Evolutionary conservation across 2,329 filamentous ascomycete species (phyloP).

Genomic region (Penicillium sp.): DNA sequence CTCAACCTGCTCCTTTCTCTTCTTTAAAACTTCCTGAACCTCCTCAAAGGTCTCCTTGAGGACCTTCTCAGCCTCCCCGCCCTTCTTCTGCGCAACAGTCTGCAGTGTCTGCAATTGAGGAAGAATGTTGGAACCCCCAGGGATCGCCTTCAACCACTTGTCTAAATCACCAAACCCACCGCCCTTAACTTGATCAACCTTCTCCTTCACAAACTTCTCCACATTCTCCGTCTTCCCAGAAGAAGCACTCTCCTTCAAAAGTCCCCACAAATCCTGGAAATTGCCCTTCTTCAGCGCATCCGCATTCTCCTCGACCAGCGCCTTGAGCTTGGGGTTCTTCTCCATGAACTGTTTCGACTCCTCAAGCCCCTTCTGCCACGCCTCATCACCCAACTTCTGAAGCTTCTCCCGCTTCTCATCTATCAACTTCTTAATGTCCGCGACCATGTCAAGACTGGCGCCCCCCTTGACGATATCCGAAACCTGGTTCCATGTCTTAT

Average conservation of each 20-base stretch:
- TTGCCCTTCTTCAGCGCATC: conserved; percentile 69
- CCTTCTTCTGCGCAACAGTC: conserved; percentile 67
- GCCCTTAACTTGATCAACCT: conserved; percentile 61
- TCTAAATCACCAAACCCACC: conserved; percentile 54
- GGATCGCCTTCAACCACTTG: conserved; percentile 66
- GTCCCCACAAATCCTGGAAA: conserved; percentile 62
- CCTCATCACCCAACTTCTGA: conserved; percentile 68
- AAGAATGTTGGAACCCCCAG: conserved; percentile 64
- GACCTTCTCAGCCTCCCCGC: conserved; percentile 67
- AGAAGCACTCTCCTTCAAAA: conserved; percentile 62
- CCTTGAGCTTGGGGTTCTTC: conserved; percentile 74
- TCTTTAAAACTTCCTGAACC: conserved; percentile 21
- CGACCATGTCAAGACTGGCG: conserved; percentile 54
- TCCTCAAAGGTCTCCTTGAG: conserved; percentile 64
- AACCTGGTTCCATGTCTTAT: conserved; percentile 69
- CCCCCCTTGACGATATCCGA: conserved; percentile 65
- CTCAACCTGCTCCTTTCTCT: conserved; percentile 24
- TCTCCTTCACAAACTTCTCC: conserved; percentile 62
- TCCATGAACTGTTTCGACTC: conserved; percentile 71
- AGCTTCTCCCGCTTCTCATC: conserved; percentile 70
- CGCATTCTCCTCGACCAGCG: conserved; percentile 70
- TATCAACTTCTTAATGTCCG: conserved; percentile 61
- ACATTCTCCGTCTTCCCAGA: conserved; percentile 62
- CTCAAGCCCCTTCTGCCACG: conserved; percentile 71
- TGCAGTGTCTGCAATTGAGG: conserved; percentile 66